These are phyloP conservation scores for Fusarium setosum DNA, from an alignment of 2,329 filamentous ascomycete genomes.

Conservation along the genomic window DNA sequence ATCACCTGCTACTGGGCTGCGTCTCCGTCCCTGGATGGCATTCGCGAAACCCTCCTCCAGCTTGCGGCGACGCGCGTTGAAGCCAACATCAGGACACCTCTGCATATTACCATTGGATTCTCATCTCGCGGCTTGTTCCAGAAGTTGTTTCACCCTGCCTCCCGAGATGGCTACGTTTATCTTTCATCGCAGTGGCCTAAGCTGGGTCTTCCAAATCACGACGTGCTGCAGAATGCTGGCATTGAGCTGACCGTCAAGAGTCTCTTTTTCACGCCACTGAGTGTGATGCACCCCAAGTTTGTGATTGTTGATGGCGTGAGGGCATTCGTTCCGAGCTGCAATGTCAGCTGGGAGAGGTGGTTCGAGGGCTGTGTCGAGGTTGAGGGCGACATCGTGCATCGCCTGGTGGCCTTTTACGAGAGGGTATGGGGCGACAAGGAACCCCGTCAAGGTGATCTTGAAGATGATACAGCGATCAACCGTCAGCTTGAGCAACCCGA, in stretches of 20 bases:
- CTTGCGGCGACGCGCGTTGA: constrained; percentile 62
- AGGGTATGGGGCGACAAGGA: constrained; percentile 69
- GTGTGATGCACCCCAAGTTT: constrained; percentile 91
- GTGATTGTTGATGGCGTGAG: constrained; percentile 75
- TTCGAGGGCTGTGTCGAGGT: constrained; percentile 81
- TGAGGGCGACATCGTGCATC: constrained; percentile 68
- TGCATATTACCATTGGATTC: constrained; percentile 79
- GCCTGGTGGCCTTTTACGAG: constrained; percentile 75
- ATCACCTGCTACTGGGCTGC: constrained; percentile 87
- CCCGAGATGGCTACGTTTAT: constrained; percentile 71
- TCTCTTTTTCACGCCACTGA: constrained; percentile 82
- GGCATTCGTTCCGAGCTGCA: constrained; percentile 82
- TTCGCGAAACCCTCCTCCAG: constrained; percentile 67
- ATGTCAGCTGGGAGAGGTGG: constrained; percentile 90
- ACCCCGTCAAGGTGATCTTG: not conserved
- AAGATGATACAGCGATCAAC: not conserved
- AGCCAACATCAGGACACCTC: constrained; percentile 40
- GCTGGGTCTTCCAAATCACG: constrained; percentile 71
- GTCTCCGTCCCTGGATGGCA: constrained; percentile 68
- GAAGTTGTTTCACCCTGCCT: constrained; percentile 79
- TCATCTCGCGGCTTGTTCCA: constrained; percentile 79
- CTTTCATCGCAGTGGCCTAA: constrained; percentile 68
- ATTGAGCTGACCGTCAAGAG: constrained; percentile 80
- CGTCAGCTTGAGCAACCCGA: too few relatives aligned
- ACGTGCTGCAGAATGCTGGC: constrained; percentile 62